These are phyloP conservation scores for Fomitopsis palustris DNA, from an alignment of 1,284 basidiomycete genomes.

Conservation along the genomic window DNA sequence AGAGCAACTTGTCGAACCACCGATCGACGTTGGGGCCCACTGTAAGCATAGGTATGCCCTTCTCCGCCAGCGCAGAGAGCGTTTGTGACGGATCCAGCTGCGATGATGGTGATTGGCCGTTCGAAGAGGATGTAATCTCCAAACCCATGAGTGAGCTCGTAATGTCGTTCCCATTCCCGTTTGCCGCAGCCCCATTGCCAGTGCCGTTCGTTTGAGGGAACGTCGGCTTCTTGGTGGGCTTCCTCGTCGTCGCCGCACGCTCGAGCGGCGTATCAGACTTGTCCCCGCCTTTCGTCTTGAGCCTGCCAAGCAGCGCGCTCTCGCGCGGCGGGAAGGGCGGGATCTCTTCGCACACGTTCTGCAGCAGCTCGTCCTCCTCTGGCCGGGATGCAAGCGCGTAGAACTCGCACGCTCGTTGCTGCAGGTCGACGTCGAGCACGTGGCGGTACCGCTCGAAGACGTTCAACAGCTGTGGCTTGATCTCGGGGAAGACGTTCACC, in stretches of 20 bases:
- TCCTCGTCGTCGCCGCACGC: conserved; percentile 51
- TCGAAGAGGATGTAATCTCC: conserved; percentile 49
- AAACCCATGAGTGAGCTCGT: conserved; percentile 81
- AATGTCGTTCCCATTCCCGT: conserved; percentile 49
- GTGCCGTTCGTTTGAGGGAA: conserved; percentile 23
- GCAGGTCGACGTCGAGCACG: conserved; percentile 96
- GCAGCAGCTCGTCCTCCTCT: conserved; percentile 89
- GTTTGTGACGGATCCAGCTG: conserved; percentile 15
- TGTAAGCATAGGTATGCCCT: conserved; percentile 46
- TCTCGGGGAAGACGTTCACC: conserved; percentile 99
- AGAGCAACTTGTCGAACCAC: conserved; percentile 87
- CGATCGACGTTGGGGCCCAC: conserved; percentile 74
- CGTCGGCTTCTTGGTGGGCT: conserved; percentile 41
- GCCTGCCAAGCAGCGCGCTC: conserved; percentile 81
- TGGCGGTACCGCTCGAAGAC: conserved; percentile 98
- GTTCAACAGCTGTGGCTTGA: conserved; percentile 89
- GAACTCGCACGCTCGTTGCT: conserved; percentile 98
- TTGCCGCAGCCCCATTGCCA: conserved; percentile 24
- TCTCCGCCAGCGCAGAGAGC: conserved; percentile 23
- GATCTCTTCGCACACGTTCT: conserved; percentile 98
- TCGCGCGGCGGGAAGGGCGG: conserved; percentile 96
- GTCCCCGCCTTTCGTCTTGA: conserved; percentile 88
- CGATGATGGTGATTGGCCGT: conserved; percentile 25
- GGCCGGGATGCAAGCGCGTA: conserved; percentile 78
- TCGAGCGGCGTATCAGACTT: conserved; percentile 89